Evolutionary conservation across 257 asterid species (phyloP).

Genomic region (Plantago elongata): DNA sequence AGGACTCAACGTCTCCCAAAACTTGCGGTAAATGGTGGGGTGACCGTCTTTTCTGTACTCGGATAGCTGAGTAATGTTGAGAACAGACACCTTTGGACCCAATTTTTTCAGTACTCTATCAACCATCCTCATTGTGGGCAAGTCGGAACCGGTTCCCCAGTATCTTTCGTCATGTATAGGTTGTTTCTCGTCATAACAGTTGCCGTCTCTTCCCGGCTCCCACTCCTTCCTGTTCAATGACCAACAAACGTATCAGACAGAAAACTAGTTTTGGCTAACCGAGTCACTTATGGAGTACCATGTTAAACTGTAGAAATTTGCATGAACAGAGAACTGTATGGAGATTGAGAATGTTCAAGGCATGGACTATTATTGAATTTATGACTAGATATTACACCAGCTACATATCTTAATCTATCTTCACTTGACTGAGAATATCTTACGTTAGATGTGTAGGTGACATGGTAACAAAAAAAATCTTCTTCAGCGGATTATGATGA

Average conservation of each 20-base stretch:
- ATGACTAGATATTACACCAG: not conserved
- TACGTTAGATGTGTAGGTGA: conserved; percentile 88
- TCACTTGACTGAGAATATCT: conserved; percentile 16
- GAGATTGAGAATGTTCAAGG: not conserved
- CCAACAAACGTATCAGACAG: not conserved
- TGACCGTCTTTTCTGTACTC: conserved; percentile 92
- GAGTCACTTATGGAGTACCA: not conserved
- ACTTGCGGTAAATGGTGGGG: conserved; percentile 82
- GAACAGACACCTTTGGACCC: conserved; percentile 54
- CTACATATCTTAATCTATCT: too few relatives aligned
- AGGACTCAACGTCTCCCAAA: conserved; percentile 76
- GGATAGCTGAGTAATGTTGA: conserved; percentile 82
- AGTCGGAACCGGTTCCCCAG: conserved; percentile 73
- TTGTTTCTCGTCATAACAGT: conserved; percentile 64
- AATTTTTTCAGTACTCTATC: conserved; percentile 47
- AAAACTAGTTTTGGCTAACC: not conserved
- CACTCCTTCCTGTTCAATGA: conserved; percentile 55
- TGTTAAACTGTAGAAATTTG: not conserved
- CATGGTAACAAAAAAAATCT: conserved; percentile 84
- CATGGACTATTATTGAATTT: not conserved
- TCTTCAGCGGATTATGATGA: conserved; percentile 50
- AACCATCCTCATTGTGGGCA: conserved; percentile 71
- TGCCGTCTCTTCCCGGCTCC: conserved; percentile 72
- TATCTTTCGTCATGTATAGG: conserved; percentile 54
- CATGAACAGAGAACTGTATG: not conserved